Evolutionary conservation across 345 rosid species (phyloP), one percentile per base, ranked within the genome.

Genomic region (Acer negundo): DNA sequence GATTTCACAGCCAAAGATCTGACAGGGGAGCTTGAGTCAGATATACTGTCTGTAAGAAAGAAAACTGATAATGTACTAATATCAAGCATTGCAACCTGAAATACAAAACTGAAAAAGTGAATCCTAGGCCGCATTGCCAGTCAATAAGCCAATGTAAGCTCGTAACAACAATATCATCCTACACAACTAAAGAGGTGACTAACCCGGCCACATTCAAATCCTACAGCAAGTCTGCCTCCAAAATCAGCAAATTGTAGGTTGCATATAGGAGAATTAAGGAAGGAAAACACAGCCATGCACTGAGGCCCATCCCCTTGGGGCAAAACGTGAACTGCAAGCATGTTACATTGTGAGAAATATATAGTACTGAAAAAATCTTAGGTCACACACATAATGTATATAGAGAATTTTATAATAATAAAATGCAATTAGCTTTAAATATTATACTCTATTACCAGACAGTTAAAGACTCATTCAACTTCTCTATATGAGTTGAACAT

Each of bases 51-150:
- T n/a, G 90, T 86, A 82, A 90, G 72, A 78, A 85, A 93, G 69
- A 92, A 67, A 59, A 90, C 83, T 74, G 97, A 89, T 20, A 76
- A 83, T 59, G 89, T 31, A 82, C 78, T 81, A 77, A 81, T 85
- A 84, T 92, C 94, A 17, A 95, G 93, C 89, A 93, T 70, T 67
- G 93, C 93, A 59, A 91, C 98, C 99, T 96, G 94, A 79, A 89
- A 86, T 53, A 80, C 40, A 58, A 67, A 77, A 82, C 68, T 72
- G 70, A 63, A 80, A 75, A 78, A 62, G 73, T 70, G 67, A 80
- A 65, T 72, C 55, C 64, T 69, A 61, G 49, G 7, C 47, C 55
- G 49, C 19, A 74, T 19, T 69, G 69, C n/a, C 15, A 72, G 53
- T 46, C 24, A 58, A 67, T 42, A 73, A 53, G 26, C 23, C 62